Base-by-base conservation (phyloP, 2,329 filamentous ascomycete genomes). In the Neonectria punicea region DNA sequence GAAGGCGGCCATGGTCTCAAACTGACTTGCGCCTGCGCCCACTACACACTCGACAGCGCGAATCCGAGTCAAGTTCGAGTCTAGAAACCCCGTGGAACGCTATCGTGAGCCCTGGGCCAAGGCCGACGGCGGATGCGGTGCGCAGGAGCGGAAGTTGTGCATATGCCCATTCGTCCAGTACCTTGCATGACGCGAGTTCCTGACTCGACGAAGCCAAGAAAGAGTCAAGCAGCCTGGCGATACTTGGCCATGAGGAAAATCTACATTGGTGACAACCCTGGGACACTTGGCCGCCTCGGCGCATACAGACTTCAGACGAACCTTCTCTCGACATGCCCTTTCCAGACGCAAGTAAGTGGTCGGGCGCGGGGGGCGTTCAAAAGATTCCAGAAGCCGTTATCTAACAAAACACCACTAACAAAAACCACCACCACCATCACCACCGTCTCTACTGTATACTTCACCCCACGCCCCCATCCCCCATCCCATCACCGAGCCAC, bases 171-270 rank as follows among this genome's bases (percentile, higher is more conserved):
- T n/a, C n/a, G 39, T 20, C 16, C 36, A 43, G 70, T 72, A 66
- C 67, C 68, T 64, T 72, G 67, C 67, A 68, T 73, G 30, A 66
- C 65, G 65, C 58, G 58, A 55, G 62, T 36, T 50, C 25, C 58
- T 49, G 57, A 66, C 51, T 68, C 64, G 30, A 57, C 57, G 51
- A 59, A 49, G 30, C 53, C n/a, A 41, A 6, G 25, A 25, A 25
- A 25, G 5, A 25, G 25, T 25, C 25, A 25, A 6, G 25, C 25
- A 25, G 25, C 25, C 25, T 25, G 25, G 25, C 25, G 25, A 25
- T 25, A 25, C 25, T 25, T 53, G 39, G 18, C 47, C 53, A 36
- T 44, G 18, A n/a, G 39, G 25, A 34, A 5, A 41, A 34, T 51
- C 46, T 54, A 63, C 54, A 51, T 62, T 9, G 3, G 53, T 39